Evolutionary conservation across 768 basidiomycete species (phyloP), one percentile per base, ranked within the genome.

Genomic region (Mycena capillaripes): DNA sequence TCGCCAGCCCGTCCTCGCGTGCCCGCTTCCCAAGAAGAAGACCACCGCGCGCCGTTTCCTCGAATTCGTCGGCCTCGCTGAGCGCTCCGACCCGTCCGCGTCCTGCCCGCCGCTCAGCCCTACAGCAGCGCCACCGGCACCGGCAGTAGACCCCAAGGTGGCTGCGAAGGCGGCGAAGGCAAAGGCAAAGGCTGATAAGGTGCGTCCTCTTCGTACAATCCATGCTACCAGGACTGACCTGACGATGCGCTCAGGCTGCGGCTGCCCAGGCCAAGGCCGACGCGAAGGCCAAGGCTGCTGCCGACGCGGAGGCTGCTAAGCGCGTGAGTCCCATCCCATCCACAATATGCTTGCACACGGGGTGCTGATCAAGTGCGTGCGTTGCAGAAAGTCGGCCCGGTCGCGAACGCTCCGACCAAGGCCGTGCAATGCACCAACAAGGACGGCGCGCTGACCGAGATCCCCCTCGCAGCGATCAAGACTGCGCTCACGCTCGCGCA

Each of bases 401-500:
- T 74, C 27, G 4, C 73, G 44, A 66, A 74, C 42, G 52, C 59
- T 2, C 73, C 73, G 2, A 70, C 30, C 34, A 56, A 23, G 17
- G 32, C 59, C 16, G 73, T 74, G 16, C 25, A 53, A 25, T 74
- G 73, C 69, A 63, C 19, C 17, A 50, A 68, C 30, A 16, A 4
- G 30, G 30, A 9, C 23, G 73, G 73, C 19, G 29, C 30, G 12
- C 36, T 53, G 46, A 61, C 58, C 32, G 38, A 34, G 7, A 74
- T 74, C 30, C 73, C 73, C 40, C 32, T 72, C 44, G 48, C 44
- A 4, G 23, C 30, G 27, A 60, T 72, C 38, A 19, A 72, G n/a
- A 57, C 46, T 0, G 72, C 72, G 7, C 48, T 74, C n/a, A 6
- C 29, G 16, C 68, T 74, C 23, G 72, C 72, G n/a, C 72, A 74